Base-by-base conservation (phyloP, 1,139 yeast species). In the Entelexis sorbosivorans region DNA sequence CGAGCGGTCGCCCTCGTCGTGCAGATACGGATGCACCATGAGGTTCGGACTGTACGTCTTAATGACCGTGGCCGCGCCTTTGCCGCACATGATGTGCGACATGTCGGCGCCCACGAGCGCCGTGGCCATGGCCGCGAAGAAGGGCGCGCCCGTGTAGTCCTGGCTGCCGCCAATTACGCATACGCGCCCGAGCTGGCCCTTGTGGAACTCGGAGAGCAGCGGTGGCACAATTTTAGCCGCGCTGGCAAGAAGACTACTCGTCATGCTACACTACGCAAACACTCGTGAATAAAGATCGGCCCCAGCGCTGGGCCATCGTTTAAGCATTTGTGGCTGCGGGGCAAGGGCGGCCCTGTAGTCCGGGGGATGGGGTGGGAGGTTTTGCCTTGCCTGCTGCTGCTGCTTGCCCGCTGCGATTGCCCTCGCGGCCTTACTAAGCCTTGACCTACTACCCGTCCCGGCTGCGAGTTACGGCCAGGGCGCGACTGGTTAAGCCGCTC, bases 61-160 rank as follows among this genome's bases (percentile, higher is more conserved):
- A 63, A 91, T 88, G 11, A 86, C 81, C 0, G 81, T 69, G 1
- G 86, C 93, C 0, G 97, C 97, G 38, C 69, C 69, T 51, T 71
- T 68, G 60, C 87, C 95, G 68, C 97, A 89, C 10, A 91, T 73
- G 7, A 91, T 75, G 67, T 91, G 97, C 33, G 91, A 78, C 70
- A 91, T 72, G 63, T 91, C 98, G 42, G 91, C 84, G 0, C 98
- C 98, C 47, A 83, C 75, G 32, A 83, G 68, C 2, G 95, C 85
- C 1, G 94, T 78, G 1, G 96, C 85, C 63, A 84, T 81, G 13
- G 93, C 82, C 28, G 95, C 76, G 65, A 91, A 91, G 68, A 73
- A 91, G 2, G 98, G 98, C 0, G 98, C 98, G 0, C 98, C 98
- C 0, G 97, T 89, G 64, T 85, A 87, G 70, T 89, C 96, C 64